A percentile compares a stretch with the other conserved stretches of the same genome.
phyloP scores from a whole-genome alignment of 257 asterid genomes.

The Solanum clarkiae region DNA sequence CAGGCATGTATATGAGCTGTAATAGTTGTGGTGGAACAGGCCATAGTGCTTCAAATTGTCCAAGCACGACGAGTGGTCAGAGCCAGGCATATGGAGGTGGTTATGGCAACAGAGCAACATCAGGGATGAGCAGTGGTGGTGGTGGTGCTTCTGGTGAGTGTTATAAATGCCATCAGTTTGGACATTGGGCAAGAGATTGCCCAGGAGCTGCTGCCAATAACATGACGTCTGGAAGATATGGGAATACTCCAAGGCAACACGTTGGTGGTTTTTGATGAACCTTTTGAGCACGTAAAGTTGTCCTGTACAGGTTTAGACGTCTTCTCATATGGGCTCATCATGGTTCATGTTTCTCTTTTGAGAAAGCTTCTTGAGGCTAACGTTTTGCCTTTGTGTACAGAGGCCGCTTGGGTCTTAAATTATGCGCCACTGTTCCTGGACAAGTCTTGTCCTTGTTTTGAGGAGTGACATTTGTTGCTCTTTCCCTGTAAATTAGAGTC shows the following conservation, averaged over 20 bases:
- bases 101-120: slow-evolving; percentile 5
- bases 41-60: slow-evolving; percentile 67
- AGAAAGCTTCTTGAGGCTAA: neutral
- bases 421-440: neutral
- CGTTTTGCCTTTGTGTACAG: neutral
- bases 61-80: slow-evolving; percentile 41
- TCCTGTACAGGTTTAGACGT: neutral
- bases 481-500: neutral
- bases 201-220: slow-evolving; percentile 52
- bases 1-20: slow-evolving; percentile 37
- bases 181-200: slow-evolving; percentile 90
- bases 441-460: neutral
- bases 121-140: slow-evolving; percentile 20
- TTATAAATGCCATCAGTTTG: slow-evolving; percentile 67
- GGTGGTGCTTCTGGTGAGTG: slow-evolving; percentile 46
- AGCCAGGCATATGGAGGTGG: slow-evolving; percentile 59
- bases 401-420: neutral
- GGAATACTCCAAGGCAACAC: slow-evolving; percentile 44
- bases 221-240: slow-evolving; percentile 43
- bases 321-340: neutral
- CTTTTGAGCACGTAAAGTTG: neutral
- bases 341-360: neutral
- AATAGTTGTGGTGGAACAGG: slow-evolving; percentile 72
- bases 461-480: neutral
- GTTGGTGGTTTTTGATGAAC: slow-evolving; percentile 58